These are phyloP conservation scores for Eucalyptus caleyi DNA, from an alignment of 345 rosid genomes.

Conservation along the genomic window DNA sequence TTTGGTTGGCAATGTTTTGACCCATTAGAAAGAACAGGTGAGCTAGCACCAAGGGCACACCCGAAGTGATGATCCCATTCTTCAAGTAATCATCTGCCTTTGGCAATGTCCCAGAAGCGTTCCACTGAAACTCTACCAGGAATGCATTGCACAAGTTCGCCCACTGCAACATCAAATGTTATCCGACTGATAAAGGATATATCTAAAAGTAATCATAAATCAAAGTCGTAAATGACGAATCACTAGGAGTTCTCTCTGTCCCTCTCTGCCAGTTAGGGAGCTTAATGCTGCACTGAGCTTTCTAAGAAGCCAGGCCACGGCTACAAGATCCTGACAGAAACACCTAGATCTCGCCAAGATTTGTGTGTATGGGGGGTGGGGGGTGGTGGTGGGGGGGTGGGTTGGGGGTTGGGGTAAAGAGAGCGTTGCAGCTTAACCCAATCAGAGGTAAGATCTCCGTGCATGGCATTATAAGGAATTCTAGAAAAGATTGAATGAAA, in stretches of 20 bases:
- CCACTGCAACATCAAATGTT: neutral
- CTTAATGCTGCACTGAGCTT: neutral
- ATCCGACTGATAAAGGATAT: neutral
- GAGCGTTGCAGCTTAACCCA: too few relatives aligned
- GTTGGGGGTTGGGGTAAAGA: too few relatives aligned
- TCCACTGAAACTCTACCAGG: constrained; percentile 2
- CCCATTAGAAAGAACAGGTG: neutral
- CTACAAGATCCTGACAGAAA: neutral
- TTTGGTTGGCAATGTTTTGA: neutral
- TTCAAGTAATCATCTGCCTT: neutral
- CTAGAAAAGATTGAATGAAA: too few relatives aligned
- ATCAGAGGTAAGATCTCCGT: neutral
- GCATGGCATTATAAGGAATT: neutral
- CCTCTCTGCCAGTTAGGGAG: neutral
- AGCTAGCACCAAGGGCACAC: neutral
- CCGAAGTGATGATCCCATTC: neutral
- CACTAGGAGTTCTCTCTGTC: neutral
- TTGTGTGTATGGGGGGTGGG: neutral
- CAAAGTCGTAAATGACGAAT: neutral
- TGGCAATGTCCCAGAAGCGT: neutral
- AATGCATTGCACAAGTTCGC: neutral
- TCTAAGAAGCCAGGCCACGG: neutral
- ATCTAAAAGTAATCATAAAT: neutral
- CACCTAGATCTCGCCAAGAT: neutral
- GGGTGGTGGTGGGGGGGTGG: too few relatives aligned